Evolutionary conservation across 2,329 filamentous ascomycete genomes (phyloP).

Genomic region (Neobulgaria alba): DNA sequence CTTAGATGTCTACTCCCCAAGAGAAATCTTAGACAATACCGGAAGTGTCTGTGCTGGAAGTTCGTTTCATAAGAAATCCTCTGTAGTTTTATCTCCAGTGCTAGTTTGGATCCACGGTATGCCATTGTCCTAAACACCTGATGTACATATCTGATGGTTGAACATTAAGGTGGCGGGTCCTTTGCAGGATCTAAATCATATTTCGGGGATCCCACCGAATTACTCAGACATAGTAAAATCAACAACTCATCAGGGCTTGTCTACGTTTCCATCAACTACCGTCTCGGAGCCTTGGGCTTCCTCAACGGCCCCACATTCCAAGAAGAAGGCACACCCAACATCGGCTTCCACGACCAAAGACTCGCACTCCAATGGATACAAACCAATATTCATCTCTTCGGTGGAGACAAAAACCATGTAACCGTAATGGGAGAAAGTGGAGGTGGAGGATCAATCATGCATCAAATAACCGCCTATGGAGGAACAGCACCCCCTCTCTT

Average conservation of each 20-base stretch:
- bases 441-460: slow-evolving; percentile 43
- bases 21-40: slow-evolving; percentile 25
- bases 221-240: slow-evolving; percentile 25
- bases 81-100: too few relatives aligned
- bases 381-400: slow-evolving; percentile 43
- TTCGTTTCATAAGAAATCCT: background rate
- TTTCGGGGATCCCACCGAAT: slow-evolving; percentile 29
- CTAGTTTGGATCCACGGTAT: too few relatives aligned
- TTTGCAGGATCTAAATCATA: slow-evolving; percentile 32
- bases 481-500: slow-evolving; percentile 33
- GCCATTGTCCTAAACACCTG: too few relatives aligned
- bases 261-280: slow-evolving; percentile 29
- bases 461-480: slow-evolving; percentile 45
- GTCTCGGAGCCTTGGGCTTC: slow-evolving; percentile 27
- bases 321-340: slow-evolving; percentile 37
- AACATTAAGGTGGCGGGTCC: slow-evolving; percentile 42
- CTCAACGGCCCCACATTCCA: slow-evolving; percentile 35
- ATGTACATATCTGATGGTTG: slow-evolving; percentile 39
- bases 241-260: slow-evolving; percentile 29
- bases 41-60: slow-evolving; percentile 9
- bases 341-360: slow-evolving; percentile 43
- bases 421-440: slow-evolving; percentile 43
- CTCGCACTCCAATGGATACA: slow-evolving; percentile 49
- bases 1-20: slow-evolving; percentile 38
- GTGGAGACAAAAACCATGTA: slow-evolving; percentile 40